These are phyloP conservation scores for Trametes versicolor DNA, from an alignment of 1,284 basidiomycete species.

Conservation along the genomic window DNA sequence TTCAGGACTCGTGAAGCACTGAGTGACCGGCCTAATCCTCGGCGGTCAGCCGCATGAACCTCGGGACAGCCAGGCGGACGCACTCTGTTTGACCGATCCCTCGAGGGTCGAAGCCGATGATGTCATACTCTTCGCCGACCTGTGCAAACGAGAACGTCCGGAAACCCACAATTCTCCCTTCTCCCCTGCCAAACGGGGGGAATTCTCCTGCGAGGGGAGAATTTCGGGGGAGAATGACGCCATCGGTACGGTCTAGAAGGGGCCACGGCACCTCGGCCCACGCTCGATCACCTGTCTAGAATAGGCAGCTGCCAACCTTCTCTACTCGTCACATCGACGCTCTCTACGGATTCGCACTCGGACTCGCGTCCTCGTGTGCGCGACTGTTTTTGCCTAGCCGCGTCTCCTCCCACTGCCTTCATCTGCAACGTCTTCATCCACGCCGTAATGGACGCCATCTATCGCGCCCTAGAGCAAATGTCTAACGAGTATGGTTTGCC, in stretches of 20 bases:
- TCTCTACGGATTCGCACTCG: background rate
- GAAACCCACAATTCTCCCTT: background rate
- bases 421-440: background rate
- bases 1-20: constrained; percentile 46
- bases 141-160: constrained; percentile 12
- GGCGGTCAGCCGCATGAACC: background rate
- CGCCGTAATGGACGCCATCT: background rate
- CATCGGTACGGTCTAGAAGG: background rate
- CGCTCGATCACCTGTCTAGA: background rate
- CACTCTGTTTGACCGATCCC: constrained; percentile 50
- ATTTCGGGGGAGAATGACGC: background rate
- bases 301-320: background rate
- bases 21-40: constrained; percentile 42
- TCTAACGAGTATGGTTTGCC: background rate
- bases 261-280: background rate
- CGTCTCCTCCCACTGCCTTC: background rate
- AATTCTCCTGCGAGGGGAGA: background rate
- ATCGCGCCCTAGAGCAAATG: background rate
- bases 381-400: background rate
- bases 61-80: constrained; percentile 4
- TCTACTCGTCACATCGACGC: background rate
- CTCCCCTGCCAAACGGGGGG: no score
- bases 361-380: background rate
- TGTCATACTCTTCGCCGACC: constrained; percentile 48
- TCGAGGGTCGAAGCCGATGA: constrained; percentile 56